Evolutionary conservation across 2,329 filamentous ascomycete genomes (phyloP), one percentile per base, ranked within the genome.

Genomic region (Aspergillus intermedius): DNA sequence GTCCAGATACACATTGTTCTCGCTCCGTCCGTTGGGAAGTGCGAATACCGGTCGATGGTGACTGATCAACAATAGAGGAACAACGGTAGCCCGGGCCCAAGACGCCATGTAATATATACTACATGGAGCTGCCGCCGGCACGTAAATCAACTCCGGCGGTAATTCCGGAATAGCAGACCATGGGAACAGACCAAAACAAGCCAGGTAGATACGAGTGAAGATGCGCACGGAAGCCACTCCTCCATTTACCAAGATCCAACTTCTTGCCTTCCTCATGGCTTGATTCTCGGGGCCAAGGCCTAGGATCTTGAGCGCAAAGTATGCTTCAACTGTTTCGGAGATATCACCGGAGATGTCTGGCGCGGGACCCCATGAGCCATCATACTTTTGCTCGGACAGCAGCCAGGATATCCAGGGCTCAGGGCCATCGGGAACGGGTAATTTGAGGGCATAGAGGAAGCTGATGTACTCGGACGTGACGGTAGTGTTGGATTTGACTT

Each of bases 231-330:
- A 59, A 1, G 57, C 63, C 2, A 65, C 49, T 1, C 67, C 65
- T 1, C 67, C 69, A 10, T 47, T 42, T 1, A 10, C 10, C 1
- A 58, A 44, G 6, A 66, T 54, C 34, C 60, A 69, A 1, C 49
- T 30, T 10, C 55, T 45, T 0, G 65, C 63, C 40, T 46, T 47
- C 4, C 25, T 45, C 49, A 59, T 52, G 13, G 37, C 42, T 17
- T 52, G 47, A 7, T 46, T 9, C 3, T 57, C 46, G 1, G 37
- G 13, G 1, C 52, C 39, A 3, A 61, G 21, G 0, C 61, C 62
- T 3, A 71, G 50, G 4, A 70, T 59, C 46, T 65, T 67, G 35
- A 70, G 49, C 0, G 65, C 66, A 1, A 70, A 49, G 37, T 70
- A 70, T 1, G 60, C 63, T 44, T 70, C 67, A 1, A 57, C 57